A percentile compares a stretch with the other conserved stretches of the same genome.
Evolutionary conservation across 768 basidiomycete genomes (phyloP).

Genomic region (Pseudohyphozyma bogoriensis): DNA sequence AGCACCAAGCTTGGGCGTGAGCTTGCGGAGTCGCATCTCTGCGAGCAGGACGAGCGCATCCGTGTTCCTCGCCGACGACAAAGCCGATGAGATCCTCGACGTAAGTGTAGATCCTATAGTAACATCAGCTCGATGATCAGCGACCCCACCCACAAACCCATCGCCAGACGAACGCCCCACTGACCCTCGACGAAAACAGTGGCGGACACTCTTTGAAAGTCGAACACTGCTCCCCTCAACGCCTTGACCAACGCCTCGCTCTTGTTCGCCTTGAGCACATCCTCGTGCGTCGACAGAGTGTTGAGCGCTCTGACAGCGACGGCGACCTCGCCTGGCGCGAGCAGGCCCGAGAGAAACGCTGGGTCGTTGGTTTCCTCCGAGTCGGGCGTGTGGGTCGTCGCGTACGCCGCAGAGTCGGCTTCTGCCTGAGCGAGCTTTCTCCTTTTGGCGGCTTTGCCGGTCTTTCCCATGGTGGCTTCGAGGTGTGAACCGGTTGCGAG

Average conservation of each 20-base stretch:
- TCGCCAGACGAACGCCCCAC: background rate
- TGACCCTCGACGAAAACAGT: slow-evolving; percentile 10
- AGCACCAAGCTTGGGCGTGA: slow-evolving; percentile 48
- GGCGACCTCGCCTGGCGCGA: slow-evolving; percentile 12
- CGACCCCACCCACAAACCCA: too few relatives aligned
- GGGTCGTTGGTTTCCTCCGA: background rate
- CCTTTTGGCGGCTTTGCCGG: background rate
- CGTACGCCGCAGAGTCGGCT: too few relatives aligned
- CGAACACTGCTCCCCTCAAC: slow-evolving; percentile 14
- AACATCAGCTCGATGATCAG: too few relatives aligned
- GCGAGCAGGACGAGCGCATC: slow-evolving; percentile 50
- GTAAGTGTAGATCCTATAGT: slow-evolving; percentile 17
- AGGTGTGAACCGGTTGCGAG: too few relatives aligned
- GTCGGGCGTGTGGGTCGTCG: background rate
- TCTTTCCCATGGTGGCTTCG: background rate
- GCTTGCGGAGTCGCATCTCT: slow-evolving; percentile 46
- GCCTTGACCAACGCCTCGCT: slow-evolving; percentile 11
- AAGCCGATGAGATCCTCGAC: slow-evolving; percentile 35
- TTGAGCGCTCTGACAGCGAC: slow-evolving; percentile 6
- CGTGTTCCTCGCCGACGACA: slow-evolving; percentile 43
- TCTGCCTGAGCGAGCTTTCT: background rate
- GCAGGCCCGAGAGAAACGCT: slow-evolving; percentile 11
- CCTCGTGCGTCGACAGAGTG: slow-evolving; percentile 7
- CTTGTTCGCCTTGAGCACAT: background rate
- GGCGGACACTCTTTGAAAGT: slow-evolving; percentile 16